A percentile compares a stretch with the other conserved stretches of the same genome.
These are phyloP conservation scores for Thalassiosira profunda DNA, from an alignment of 108 stramenopile genomes.

Conservation along the genomic window DNA sequence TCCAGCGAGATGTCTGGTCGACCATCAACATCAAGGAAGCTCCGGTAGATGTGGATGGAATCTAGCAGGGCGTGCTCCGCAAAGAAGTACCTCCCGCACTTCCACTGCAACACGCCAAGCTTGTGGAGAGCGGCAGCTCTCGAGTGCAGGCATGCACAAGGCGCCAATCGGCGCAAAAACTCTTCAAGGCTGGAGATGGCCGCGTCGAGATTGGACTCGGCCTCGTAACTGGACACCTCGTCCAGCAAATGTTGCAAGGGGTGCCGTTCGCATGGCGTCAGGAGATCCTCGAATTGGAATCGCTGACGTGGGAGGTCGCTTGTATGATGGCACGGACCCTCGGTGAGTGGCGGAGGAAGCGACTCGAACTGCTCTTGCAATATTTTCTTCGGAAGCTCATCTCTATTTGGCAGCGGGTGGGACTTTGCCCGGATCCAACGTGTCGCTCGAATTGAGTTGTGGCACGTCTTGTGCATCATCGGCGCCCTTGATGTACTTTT, in stretches of 20 bases:
- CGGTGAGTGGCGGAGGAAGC: background rate
- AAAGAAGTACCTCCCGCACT: constrained; percentile 4
- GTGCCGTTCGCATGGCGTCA: background rate
- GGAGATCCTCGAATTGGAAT: background rate
- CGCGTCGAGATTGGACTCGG: constrained; percentile 4
- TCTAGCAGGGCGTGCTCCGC: background rate
- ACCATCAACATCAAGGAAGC: background rate
- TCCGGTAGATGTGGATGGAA: too few species aligned
- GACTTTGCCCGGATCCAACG: too few species aligned
- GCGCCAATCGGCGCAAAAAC: background rate
- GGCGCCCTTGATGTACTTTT: too few species aligned
- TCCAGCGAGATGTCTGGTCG: background rate
- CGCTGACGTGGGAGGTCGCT: background rate
- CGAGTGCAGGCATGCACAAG: background rate
- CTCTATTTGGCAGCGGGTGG: too few species aligned
- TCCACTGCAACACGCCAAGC: constrained; percentile 14
- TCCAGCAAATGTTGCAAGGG: background rate
- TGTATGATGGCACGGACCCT: too few species aligned
- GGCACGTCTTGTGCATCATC: too few species aligned
- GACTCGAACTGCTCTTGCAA: background rate
- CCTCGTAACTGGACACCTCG: constrained; percentile 7
- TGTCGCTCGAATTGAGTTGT: too few species aligned
- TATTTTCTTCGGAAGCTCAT: background rate
- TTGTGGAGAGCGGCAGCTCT: constrained; percentile 13
- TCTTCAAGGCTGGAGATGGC: constrained; percentile 4